These are phyloP conservation scores for Diplodia mutila DNA, from an alignment of 2,329 filamentous ascomycete genomes.

Conservation along the genomic window DNA sequence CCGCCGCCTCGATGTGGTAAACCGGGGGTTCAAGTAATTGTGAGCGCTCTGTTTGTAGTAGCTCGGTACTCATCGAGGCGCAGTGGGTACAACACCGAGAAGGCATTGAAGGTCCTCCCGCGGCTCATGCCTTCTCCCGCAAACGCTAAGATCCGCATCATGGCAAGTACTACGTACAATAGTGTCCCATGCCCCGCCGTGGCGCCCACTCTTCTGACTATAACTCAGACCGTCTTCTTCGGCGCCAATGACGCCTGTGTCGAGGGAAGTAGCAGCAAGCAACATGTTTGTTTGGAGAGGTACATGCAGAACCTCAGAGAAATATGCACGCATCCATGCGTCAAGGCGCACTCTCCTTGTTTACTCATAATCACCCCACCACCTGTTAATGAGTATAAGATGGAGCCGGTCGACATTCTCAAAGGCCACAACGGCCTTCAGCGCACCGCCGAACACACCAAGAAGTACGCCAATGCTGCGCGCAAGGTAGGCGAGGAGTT, in stretches of 20 bases:
- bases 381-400: constrained; percentile 76
- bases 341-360: constrained; percentile 70
- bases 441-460: constrained; percentile 65
- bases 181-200: background rate
- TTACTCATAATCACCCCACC: constrained; percentile 82
- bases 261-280: constrained; percentile 62
- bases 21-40: constrained; percentile 72
- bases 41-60: background rate
- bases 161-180: constrained; percentile 58
- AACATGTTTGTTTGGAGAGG: constrained; percentile 76
- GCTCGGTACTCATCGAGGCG: background rate
- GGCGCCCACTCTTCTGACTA: constrained; percentile 16
- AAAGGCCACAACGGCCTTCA: constrained; percentile 43
- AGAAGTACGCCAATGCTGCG: constrained; percentile 67
- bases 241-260: constrained; percentile 89
- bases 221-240: constrained; percentile 71
- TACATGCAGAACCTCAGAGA: constrained; percentile 73
- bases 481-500: constrained; percentile 63
- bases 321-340: constrained; percentile 72
- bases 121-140: constrained; percentile 71
- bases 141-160: constrained; percentile 64
- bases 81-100: constrained; percentile 79
- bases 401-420: constrained; percentile 53
- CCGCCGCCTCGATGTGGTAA: constrained; percentile 81
- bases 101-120: constrained; percentile 71